Evolutionary conservation across 2,329 filamentous ascomycete genomes (phyloP).

Genomic region (Aspergillus uvarum): DNA sequence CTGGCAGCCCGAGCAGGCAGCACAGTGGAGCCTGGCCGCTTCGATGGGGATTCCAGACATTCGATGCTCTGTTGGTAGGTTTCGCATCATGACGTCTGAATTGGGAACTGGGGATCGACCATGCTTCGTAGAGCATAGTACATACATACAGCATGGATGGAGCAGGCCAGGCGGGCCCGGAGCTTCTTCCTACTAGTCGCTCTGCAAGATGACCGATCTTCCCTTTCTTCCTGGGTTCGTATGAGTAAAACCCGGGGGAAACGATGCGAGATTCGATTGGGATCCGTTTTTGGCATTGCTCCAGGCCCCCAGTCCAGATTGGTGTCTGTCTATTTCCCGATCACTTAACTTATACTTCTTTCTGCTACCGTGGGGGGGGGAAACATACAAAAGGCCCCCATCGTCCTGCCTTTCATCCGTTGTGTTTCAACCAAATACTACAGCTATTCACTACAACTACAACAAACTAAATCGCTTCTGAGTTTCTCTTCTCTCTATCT

Average conservation of each 20-base stretch:
- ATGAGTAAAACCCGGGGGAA: conserved; percentile 5
- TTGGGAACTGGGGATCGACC: neutral
- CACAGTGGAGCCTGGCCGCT: conserved; percentile 11
- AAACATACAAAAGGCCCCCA: conserved; percentile 18
- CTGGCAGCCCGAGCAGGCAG: conserved; percentile 8
- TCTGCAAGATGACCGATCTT: conserved; percentile 21
- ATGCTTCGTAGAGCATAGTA: neutral
- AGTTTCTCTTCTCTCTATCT: neutral
- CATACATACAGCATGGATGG: neutral
- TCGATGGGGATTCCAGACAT: conserved; percentile 14
- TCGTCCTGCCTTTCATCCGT: conserved; percentile 5
- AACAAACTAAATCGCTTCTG: neutral
- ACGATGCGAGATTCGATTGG: conserved; percentile 5
- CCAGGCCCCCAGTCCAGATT: conserved; percentile 2
- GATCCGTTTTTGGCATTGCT: conserved; percentile 6
- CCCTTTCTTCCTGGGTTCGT: neutral
- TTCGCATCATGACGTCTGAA: conserved; percentile 2
- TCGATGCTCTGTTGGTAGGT: neutral
- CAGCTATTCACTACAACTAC: neutral
- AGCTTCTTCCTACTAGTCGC: conserved; percentile 1
- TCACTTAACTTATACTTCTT: conserved; percentile 9
- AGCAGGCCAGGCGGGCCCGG: neutral
- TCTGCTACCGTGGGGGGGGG: conserved; percentile 6
- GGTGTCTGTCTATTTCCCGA: conserved; percentile 10
- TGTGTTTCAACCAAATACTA: conserved; percentile 6